Base-by-base conservation (phyloP, 2,329 filamentous ascomycete genomes). In the Catunica adiposa region DNA sequence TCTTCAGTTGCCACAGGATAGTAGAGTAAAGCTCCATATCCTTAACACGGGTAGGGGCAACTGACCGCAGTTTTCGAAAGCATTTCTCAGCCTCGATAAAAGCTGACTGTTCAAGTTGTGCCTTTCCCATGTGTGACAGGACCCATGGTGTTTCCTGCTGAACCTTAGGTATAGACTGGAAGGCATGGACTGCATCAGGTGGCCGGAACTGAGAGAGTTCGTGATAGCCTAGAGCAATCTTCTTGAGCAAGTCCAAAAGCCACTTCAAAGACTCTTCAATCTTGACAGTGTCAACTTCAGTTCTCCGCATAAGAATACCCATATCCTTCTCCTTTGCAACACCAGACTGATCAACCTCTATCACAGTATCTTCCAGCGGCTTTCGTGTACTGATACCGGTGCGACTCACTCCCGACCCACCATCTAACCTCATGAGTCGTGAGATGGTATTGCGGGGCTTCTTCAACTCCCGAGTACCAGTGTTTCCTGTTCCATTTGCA, bases 1-100 rank as follows among this genome's bases (percentile, higher is more conserved):
- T 83, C 68, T 94, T 95, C 60, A 96, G 72, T 67, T 96, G 89
- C 92, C 94, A 98, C n/a, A 98, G 76, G n/a, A 94, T 84, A 0
- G 92, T 98, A 14, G 90, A 97, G 69, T 95, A 98, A 37, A 97
- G 83, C 66, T 98, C 92, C 89, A 97, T 96, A 64, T 96, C 89
- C 65, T 94, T 85, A 47, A 94, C 75, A 3, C 87, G 81, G 1
- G 86, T 86, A 1, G 90, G 90, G 11, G 86, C 83, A 61, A 92
- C 75, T 31, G 83, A 78, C 53, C 88, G 82, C 61, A 98, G 79
- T 56, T 82, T 81, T 57, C 81, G 76, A 67, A 95, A 98, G 63
- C 83, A 85, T 61, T 85, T 87, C 65, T 95, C 90, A 2, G 92
- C 88, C 60, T 95, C 87, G 1, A 74, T 72, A 65, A 97, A 96